Conservation (phyloP, 2,329 filamentous ascomycete genomes). For the Xylariomycetidae sp. region DNA sequence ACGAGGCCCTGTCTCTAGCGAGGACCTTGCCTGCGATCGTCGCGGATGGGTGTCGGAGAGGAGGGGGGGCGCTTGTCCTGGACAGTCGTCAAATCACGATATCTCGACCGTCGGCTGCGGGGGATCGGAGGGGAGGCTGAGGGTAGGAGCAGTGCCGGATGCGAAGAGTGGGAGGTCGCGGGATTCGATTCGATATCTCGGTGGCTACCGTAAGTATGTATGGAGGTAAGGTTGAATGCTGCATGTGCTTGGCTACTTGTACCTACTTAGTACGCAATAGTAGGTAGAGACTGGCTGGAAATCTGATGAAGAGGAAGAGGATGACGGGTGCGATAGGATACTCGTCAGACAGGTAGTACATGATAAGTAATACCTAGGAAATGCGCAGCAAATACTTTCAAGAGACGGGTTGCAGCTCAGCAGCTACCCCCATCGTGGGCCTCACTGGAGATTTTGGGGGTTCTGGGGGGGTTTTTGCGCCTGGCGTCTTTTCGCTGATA, state of each 20-base stretch:
- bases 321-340: neutral
- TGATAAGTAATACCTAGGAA: slow-evolving; percentile 4
- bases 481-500: too few species aligned
- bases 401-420: slow-evolving; percentile 13
- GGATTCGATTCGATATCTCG: neutral
- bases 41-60: too few species aligned
- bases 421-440: too few species aligned
- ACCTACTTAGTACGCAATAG: too few species aligned
- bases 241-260: too few species aligned
- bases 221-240: neutral
- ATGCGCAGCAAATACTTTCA: slow-evolving; percentile 13
- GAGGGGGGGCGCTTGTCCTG: too few species aligned
- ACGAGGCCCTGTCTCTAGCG: neutral
- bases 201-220: neutral
- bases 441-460: too few species aligned
- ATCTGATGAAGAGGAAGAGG: neutral
- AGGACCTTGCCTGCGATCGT: neutral
- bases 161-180: neutral
- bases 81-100: neutral
- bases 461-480: too few species aligned
- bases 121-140: neutral
- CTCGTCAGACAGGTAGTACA: neutral
- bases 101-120: neutral
- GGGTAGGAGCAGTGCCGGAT: neutral
- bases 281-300: too few species aligned